Conservation (phyloP, 2,329 filamentous ascomycete species). For the Penicillium digitatum region DNA sequence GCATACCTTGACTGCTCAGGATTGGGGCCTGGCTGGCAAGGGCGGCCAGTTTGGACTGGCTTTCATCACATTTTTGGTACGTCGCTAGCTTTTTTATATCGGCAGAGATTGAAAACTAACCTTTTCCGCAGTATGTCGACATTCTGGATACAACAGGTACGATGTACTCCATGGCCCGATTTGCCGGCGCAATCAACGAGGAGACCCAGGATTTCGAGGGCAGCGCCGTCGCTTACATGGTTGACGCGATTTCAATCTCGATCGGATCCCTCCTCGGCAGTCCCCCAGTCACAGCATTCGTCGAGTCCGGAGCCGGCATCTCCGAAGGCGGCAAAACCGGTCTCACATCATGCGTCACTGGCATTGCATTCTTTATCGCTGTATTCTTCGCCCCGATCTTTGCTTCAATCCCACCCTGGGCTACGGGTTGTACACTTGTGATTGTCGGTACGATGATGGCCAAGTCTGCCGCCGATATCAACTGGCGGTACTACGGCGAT, state of each 20-base stretch:
- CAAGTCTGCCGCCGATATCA: constrained; percentile 72
- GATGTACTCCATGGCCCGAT: constrained; percentile 83
- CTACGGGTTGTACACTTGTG: constrained; percentile 81
- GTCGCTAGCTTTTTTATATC: not conserved
- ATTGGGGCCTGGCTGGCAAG: constrained; percentile 67
- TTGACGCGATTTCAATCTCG: constrained; percentile 75
- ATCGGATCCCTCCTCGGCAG: constrained; percentile 74
- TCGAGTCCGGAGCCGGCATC: constrained; percentile 86
- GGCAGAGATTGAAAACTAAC: not conserved
- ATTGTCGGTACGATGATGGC: constrained; percentile 88
- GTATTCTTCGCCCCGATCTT: constrained; percentile 90
- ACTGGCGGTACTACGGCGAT: constrained; percentile 83
- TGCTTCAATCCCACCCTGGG: constrained; percentile 83
- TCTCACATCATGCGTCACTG: constrained; percentile 73
- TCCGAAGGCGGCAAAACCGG: constrained; percentile 82
- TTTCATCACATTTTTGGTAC: constrained; percentile 71
- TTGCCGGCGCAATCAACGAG: constrained; percentile 74
- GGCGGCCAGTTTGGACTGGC: constrained; percentile 76
- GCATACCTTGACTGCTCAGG: constrained; percentile 64
- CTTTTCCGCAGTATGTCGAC: constrained; percentile 62
- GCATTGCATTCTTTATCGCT: constrained; percentile 79
- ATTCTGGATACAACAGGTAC: constrained; percentile 85
- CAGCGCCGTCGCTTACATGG: constrained; percentile 74
- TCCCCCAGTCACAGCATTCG: constrained; percentile 79
- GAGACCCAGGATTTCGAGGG: constrained; percentile 84